Evolutionary conservation across 345 rosid species (phyloP), one percentile per base, ranked within the genome.

Genomic region (Stellera chamaejasme): DNA sequence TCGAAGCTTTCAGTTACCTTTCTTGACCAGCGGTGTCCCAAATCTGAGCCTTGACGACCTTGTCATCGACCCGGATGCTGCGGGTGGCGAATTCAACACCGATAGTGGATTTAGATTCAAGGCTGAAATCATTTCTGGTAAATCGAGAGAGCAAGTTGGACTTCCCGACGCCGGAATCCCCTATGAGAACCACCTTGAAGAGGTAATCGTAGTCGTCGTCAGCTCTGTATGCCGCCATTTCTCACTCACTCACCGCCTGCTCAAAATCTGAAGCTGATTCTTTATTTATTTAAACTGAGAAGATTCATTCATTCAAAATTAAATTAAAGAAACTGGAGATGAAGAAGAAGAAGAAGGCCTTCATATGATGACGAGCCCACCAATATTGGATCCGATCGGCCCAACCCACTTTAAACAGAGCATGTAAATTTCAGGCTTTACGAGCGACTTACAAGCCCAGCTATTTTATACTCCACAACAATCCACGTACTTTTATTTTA

Each of bases 11-110:
- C 23, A 52, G 3, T 15, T 60, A 81, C 92, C 92, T 84, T 59
- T 87, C 92, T 62, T 84, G 92, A 44, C 95, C 91, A 19, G 91
- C 91, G 26, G 91, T 87, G 65, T 87, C 95, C 95, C 91, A 87
- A 79, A 87, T 84, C 85, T 87, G 92, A 44, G 92, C 89, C 66
- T 87, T 87, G 66, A 87, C 83, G 66, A 82, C 61, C 76, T 87
- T 87, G 32, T 82, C 92, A 11, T 82, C 87, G 68, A 87, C 87
- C 25, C 70, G 81, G 58, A 87, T 73, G 66, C 87, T 87, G 47
- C 87, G 75, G 65, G 92, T 87, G 16, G 92, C 96, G 72, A 87
- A 87, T 63, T 87, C 96, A 16, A 87, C 96, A 2, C 92, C 96
- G 59, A 84, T 84, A 10, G 89, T 87, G 61, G 92, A 84, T 66